Conservation (phyloP, 768 basidiomycete species). For the Trametes coccinea region DNA sequence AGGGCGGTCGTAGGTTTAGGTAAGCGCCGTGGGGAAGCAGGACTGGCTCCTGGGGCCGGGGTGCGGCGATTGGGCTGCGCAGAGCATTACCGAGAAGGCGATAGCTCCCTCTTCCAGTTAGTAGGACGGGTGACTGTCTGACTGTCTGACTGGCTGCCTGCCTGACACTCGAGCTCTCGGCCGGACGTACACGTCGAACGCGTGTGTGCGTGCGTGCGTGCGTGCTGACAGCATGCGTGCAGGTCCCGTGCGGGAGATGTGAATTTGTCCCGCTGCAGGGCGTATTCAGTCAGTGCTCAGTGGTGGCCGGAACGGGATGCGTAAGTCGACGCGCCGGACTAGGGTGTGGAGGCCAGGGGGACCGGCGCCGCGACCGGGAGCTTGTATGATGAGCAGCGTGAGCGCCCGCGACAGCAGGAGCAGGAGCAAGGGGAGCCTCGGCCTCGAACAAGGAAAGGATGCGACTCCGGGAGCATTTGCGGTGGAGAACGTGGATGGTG, state of each 20-base stretch:
- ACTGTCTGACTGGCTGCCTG: no score
- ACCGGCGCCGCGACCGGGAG: not conserved
- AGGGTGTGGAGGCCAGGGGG: not conserved
- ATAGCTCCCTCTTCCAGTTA: not conserved
- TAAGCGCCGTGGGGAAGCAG: conserved; percentile 24
- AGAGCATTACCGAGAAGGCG: conserved; percentile 7
- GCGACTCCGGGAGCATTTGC: not conserved
- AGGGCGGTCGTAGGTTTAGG: conserved; percentile 26
- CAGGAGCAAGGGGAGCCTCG: not conserved
- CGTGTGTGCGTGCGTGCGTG: not conserved
- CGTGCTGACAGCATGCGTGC: not conserved
- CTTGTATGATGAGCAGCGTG: no score
- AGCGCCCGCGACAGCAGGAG: no score
- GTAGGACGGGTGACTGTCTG: no score
- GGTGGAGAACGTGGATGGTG: not conserved
- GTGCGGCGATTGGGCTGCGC: conserved; percentile 14
- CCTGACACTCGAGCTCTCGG: no score
- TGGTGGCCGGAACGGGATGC: not conserved
- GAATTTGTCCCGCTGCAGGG: no score
- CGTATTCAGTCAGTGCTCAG: not conserved
- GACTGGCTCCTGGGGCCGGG: conserved; percentile 8
- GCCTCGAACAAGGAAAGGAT: not conserved
- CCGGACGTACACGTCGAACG: not conserved
- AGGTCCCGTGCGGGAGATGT: no score
- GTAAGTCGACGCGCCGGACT: not conserved